phyloP scores from a whole-genome alignment of 768 basidiomycete species.

The Candolleomyces aberdarensis region DNA sequence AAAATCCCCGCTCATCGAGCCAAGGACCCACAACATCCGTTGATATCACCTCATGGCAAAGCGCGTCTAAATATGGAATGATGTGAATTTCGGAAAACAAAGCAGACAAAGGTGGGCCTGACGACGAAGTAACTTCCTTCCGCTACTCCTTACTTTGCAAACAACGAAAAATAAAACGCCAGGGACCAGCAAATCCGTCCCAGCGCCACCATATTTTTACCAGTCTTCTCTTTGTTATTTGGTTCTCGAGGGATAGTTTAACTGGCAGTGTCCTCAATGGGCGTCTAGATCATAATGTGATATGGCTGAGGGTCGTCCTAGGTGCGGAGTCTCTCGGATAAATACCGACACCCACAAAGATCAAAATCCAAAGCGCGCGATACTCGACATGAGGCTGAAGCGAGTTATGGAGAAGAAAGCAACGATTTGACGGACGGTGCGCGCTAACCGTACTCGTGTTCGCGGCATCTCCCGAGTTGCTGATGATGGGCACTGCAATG shows the following conservation, averaged over 20 bases:
- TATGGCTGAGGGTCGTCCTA: too few relatives aligned
- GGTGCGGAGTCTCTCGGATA: too few relatives aligned
- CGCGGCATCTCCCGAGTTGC: slow-evolving; percentile 1
- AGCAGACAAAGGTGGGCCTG: slow-evolving; percentile 1
- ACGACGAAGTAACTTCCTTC: background rate
- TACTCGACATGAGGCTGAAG: background rate
- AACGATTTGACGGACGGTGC: background rate
- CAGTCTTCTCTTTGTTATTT: too few relatives aligned
- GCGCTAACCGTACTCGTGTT: background rate
- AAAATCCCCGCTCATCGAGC: background rate
- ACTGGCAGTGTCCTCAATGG: too few relatives aligned
- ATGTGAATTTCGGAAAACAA: background rate
- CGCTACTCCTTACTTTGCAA: background rate
- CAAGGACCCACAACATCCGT: background rate
- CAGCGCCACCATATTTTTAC: too few relatives aligned
- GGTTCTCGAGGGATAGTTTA: too few relatives aligned
- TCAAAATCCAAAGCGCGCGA: too few relatives aligned
- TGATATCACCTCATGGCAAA: background rate
- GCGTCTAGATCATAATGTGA: too few relatives aligned
- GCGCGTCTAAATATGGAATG: background rate
- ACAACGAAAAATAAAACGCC: too few relatives aligned
- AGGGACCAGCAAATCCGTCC: too few relatives aligned
- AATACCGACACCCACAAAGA: too few relatives aligned
- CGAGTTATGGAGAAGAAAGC: background rate
- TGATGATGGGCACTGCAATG: background rate